Evolutionary conservation across 441 rosid genomes (phyloP).

Genomic region (Mallotus repandus): DNA sequence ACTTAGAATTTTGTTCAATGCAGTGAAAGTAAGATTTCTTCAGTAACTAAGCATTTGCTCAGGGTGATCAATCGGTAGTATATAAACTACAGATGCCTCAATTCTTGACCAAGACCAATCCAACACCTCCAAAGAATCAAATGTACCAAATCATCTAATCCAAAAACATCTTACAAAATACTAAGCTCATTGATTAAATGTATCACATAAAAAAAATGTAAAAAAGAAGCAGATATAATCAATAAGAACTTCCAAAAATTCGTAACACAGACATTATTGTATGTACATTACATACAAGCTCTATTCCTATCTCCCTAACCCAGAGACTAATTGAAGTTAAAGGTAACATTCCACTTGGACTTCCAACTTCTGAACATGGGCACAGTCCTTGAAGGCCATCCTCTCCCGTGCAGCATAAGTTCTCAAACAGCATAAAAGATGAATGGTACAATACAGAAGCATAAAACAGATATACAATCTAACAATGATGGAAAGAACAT

Average conservation of each 20-base stretch:
- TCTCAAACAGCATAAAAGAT: neutral
- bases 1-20: too few relatives aligned
- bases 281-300: neutral
- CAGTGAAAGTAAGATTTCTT: too few relatives aligned
- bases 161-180: neutral
- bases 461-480: neutral
- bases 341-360: neutral
- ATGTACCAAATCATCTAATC: too few relatives aligned
- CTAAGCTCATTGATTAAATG: too few relatives aligned
- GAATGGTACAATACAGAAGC: neutral
- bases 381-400: too few relatives aligned
- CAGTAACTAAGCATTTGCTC: too few relatives aligned
- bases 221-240: neutral
- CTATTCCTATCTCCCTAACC: neutral
- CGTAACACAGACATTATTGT: neutral
- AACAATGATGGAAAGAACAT: neutral
- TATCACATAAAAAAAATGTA: neutral
- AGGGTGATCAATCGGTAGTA: too few relatives aligned
- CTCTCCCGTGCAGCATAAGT: too few relatives aligned
- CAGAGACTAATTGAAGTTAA: neutral
- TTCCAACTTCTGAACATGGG: neutral
- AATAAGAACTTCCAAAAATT: neutral
- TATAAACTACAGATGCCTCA: too few relatives aligned
- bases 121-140: too few relatives aligned
- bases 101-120: too few relatives aligned